Conservation (phyloP, 257 asterid species). For the Plectranthus barbatus region DNA sequence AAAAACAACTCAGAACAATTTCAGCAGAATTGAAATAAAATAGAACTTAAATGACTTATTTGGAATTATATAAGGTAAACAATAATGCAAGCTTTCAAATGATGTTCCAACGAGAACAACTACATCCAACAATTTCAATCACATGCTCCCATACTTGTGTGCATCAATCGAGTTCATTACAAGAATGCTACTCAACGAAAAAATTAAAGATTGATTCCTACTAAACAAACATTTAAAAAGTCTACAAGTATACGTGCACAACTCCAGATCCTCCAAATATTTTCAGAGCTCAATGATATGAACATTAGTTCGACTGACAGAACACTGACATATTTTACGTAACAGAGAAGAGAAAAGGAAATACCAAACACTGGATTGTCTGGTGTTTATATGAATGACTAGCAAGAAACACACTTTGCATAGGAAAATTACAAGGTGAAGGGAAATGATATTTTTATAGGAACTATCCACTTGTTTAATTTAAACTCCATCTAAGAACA, state of each 20-base stretch:
- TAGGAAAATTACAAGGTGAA: background rate
- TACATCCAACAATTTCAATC: conserved; percentile 1
- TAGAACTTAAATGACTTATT: conserved; percentile 5
- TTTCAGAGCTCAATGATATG: background rate
- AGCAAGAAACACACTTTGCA: background rate
- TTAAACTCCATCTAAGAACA: background rate
- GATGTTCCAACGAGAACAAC: conserved; percentile 5
- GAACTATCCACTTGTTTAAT: conserved; percentile 1
- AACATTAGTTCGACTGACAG: background rate
- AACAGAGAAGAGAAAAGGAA: background rate
- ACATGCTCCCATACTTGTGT: background rate
- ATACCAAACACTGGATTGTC: background rate
- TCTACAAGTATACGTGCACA: background rate
- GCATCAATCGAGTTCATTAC: conserved; percentile 7
- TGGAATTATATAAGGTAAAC: conserved; percentile 5
- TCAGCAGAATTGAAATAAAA: conserved; percentile 12
- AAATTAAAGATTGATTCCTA: background rate
- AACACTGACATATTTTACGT: background rate
- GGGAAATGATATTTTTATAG: background rate
- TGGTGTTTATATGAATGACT: background rate
- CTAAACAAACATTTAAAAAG: background rate
- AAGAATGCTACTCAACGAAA: background rate
- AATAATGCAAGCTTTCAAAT: background rate
- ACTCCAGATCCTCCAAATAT: background rate
- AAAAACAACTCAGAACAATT: conserved; percentile 23